phyloP scores from a whole-genome alignment of 1,139 yeast genomes.

The Hanseniaspora uvarum region DNA sequence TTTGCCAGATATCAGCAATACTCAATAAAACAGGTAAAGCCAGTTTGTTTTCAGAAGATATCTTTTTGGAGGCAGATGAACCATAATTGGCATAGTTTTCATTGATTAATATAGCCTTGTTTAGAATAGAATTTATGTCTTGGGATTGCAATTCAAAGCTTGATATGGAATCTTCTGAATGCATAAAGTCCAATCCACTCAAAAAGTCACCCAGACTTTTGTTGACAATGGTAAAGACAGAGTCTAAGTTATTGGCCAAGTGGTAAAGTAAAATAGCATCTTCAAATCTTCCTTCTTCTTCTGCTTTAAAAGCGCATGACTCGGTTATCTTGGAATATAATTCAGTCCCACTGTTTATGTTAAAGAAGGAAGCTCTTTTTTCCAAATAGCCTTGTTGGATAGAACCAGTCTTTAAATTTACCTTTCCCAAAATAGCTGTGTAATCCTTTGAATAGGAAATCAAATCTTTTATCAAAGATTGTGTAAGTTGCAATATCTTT shows the following conservation, averaged over 20 bases:
- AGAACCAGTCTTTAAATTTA: slow-evolving; percentile 57
- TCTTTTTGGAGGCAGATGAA: slow-evolving; percentile 44
- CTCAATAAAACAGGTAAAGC: slow-evolving; percentile 57
- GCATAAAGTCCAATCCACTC: slow-evolving; percentile 36
- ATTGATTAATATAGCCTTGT: slow-evolving; percentile 38
- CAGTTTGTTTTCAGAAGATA: slow-evolving; percentile 44
- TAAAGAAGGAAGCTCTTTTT: slow-evolving; percentile 58
- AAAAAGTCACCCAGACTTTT: slow-evolving; percentile 70
- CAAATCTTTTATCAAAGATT: slow-evolving; percentile 73
- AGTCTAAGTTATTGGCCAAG: slow-evolving; percentile 77
- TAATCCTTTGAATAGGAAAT: slow-evolving; percentile 82
- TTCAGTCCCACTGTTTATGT: slow-evolving; percentile 44
- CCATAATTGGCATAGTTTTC: slow-evolving; percentile 30
- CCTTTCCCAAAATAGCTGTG: slow-evolving; percentile 66
- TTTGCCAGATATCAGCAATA: slow-evolving; percentile 57
- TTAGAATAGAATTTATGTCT: slow-evolving; percentile 18
- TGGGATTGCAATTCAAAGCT: slow-evolving; percentile 17
- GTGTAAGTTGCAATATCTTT: slow-evolving; percentile 50
- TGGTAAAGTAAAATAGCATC: slow-evolving; percentile 83
- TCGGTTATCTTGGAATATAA: slow-evolving; percentile 64
- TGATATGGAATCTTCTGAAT: slow-evolving; percentile 2
- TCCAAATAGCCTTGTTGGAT: slow-evolving; percentile 80
- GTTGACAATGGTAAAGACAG: slow-evolving; percentile 70
- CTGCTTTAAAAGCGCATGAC: slow-evolving; percentile 76
- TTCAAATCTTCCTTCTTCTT: slow-evolving; percentile 80